phyloP scores from a whole-genome alignment of 306 rosid species.

The Prunus fruticosa region DNA sequence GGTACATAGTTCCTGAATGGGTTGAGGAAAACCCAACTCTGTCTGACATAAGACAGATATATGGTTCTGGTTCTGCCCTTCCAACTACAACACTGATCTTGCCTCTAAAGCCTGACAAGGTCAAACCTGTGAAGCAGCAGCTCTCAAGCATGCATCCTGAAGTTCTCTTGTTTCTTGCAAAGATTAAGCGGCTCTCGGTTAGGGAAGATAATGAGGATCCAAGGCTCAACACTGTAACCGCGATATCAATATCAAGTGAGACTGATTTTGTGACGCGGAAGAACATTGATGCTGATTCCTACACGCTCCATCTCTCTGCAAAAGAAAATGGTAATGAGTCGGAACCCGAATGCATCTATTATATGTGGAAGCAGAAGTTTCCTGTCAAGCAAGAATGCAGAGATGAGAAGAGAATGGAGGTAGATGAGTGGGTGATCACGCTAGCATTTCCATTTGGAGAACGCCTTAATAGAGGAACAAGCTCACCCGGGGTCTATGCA shows the following conservation, averaged over 20 bases:
- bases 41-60: conserved; percentile 38
- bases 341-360: conserved; percentile 36
- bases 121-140: conserved; percentile 55
- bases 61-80: conserved; percentile 35
- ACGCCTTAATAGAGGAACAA: conserved; percentile 40
- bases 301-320: conserved; percentile 52
- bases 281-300: conserved; percentile 65
- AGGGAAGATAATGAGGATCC: conserved; percentile 48
- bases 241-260: conserved; percentile 56
- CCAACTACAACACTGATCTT: conserved; percentile 63
- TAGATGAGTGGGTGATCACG: conserved; percentile 55
- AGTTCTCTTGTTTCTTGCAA: conserved; percentile 59
- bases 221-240: conserved; percentile 32
- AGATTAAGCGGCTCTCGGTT: conserved; percentile 61
- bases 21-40: conserved; percentile 58
- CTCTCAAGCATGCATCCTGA: conserved; percentile 72
- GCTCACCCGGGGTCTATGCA: conserved; percentile 58
- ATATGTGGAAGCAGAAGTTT: conserved; percentile 75
- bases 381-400: conserved; percentile 43
- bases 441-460: conserved; percentile 62
- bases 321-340: conserved; percentile 20
- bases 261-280: conserved; percentile 40
- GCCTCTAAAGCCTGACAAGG: conserved; percentile 69
- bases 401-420: conserved; percentile 58
- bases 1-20: conserved; percentile 91